Percentiles rank a stretch among this genome's conserved stretches.
Evolutionary conservation across 768 basidiomycete genomes (phyloP).

Genomic region (Pleurotus tuber-regium): DNA sequence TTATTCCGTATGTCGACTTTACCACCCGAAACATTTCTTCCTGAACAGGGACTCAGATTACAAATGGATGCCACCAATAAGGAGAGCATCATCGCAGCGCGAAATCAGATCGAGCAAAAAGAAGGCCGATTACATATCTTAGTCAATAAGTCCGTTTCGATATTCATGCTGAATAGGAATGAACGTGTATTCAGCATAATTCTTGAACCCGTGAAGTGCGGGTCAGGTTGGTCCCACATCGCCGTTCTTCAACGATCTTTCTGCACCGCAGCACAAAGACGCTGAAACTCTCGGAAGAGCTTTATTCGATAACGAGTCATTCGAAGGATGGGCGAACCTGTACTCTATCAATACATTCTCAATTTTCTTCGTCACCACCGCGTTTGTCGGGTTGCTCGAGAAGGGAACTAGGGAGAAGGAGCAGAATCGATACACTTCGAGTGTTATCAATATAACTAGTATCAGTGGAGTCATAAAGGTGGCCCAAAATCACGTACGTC

Average conservation of each 20-base stretch:
- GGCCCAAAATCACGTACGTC: constrained; percentile 73
- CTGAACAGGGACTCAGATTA: constrained; percentile 34
- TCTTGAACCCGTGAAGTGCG: constrained; percentile 44
- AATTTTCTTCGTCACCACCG: constrained; percentile 74
- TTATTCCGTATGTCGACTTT: constrained; percentile 50
- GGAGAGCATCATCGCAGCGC: constrained; percentile 57
- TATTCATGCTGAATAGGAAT: background rate
- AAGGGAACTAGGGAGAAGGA: constrained; percentile 62
- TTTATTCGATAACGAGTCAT: constrained; percentile 65
- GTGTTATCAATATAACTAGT: constrained; percentile 75
- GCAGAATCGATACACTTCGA: constrained; percentile 53
- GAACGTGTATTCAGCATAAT: background rate
- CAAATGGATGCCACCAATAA: constrained; percentile 73
- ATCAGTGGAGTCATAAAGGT: constrained; percentile 71
- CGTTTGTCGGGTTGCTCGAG: constrained; percentile 72
- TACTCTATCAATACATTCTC: constrained; percentile 72
- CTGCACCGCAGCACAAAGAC: constrained; percentile 57
- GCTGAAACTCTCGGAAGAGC: constrained; percentile 66
- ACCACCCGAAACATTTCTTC: background rate
- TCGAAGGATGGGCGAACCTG: constrained; percentile 59
- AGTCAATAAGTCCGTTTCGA: constrained; percentile 70
- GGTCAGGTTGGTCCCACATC: constrained; percentile 70
- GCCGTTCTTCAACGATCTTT: constrained; percentile 52
- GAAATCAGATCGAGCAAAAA: constrained; percentile 48
- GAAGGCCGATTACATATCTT: constrained; percentile 77